Evolutionary conservation across 2,329 filamentous ascomycete species (phyloP), one percentile per base, ranked within the genome.

Genomic region (Xylaria sp.): DNA sequence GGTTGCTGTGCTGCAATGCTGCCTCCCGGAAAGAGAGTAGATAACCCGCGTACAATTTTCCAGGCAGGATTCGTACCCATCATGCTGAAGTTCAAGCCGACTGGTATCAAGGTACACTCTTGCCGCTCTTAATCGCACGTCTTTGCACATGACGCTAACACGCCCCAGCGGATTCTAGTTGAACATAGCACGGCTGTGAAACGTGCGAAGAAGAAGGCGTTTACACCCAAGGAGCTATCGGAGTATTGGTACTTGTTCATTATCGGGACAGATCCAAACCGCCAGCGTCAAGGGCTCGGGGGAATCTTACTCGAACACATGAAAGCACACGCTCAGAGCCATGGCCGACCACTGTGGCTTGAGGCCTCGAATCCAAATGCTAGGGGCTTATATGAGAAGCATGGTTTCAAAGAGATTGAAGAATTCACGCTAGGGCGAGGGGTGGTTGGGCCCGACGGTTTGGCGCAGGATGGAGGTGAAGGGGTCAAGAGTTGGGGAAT

Each of bases 391-490:
- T 70, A 69, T n/a, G 28, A 25, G 7, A 66, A 61, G 41, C 56
- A 70, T 25, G 68, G 66, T 3, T 70, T 70, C 28, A 13, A 64
- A 20, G 66, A 70, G 6, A 60, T 65, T 6, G 68, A 68, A n/a
- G 63, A 69, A 32, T 53, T 66, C 13, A 57, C 59, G 8, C 23
- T 70, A 7, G 68, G 68, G 8, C 30, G 18, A 30, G 68, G 68
- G 5, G 6, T 59, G 2, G 66, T 65, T 23, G 68, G 56, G 1
- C 23, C 66, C 1, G 66, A 70, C 34, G 66, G 66, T 13, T 10
- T 64, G 8, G 55, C 50, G 34, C 62, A 66, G 59, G 45, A 66
- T 9, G 60, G 63, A 2, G 68, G 66, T 4, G 66, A 66, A n/a
- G 68, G 66, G 1, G 60, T 70, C 4, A 60, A 62, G 25, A 68